Percentiles rank a stretch among this genome's conserved stretches.
phyloP scores from a whole-genome alignment of 352 stramenopile species.

The Halophytophthora polymorphica region DNA sequence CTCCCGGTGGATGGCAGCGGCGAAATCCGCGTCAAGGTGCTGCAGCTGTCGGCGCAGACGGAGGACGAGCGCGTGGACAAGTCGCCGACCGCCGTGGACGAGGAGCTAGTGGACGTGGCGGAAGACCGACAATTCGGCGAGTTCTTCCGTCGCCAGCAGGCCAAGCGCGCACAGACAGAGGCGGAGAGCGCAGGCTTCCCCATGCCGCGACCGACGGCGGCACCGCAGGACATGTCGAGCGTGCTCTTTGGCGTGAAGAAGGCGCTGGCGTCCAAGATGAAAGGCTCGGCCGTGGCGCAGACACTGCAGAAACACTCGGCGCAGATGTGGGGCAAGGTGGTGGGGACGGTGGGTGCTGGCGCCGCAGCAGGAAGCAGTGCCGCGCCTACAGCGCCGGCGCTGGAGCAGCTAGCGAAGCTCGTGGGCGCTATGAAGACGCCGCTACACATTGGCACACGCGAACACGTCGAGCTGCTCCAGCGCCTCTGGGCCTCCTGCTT shows the following conservation, averaged over 20 bases:
- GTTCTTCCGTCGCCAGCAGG: conserved; percentile 55
- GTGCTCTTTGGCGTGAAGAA: conserved; percentile 79
- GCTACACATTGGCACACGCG: conserved; percentile 52
- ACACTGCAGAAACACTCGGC: conserved; percentile 70
- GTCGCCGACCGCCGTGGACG: conserved; percentile 2
- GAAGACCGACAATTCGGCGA: conserved; percentile 64
- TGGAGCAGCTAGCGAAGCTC: conserved; percentile 69
- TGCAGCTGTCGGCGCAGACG: conserved; percentile 59
- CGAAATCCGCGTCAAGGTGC: conserved; percentile 71
- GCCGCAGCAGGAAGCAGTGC: conserved; percentile 24
- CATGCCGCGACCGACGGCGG: conserved; percentile 19
- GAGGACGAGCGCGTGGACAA: conserved; percentile 3
- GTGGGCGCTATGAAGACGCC: conserved; percentile 60
- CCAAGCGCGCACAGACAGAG: conserved; percentile 9
- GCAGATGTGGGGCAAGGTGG: conserved; percentile 77
- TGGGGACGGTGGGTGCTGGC: conserved; percentile 18
- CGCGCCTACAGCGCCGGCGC: conserved; percentile 50
- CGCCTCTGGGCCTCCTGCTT: conserved; percentile 73
- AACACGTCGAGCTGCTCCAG: conserved; percentile 68
- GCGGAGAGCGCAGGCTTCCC: conserved; percentile 2
- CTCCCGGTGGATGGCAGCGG: conserved; percentile 36
- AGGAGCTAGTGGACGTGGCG: conserved; percentile 48
- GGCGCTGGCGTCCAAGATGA: conserved; percentile 79
- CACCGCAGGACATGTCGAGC: conserved; percentile 45
- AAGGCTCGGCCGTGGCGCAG: conserved; percentile 62